Evolutionary conservation across 345 rosid genomes (phyloP), one percentile per base, ranked within the genome.

Genomic region (Acer campestre): DNA sequence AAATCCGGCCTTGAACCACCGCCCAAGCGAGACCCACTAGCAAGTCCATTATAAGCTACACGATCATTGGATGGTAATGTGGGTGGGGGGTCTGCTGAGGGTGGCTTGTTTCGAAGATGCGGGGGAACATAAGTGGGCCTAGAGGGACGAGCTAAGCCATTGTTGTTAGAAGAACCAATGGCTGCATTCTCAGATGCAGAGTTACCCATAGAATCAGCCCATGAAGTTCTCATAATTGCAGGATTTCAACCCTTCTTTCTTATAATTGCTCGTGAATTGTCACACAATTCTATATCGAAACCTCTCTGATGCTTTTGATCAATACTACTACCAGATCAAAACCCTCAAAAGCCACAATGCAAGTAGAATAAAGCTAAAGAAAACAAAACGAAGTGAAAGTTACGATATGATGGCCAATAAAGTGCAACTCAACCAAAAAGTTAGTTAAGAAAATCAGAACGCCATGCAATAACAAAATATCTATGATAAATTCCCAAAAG

Each of bases 131-230:
- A 89, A 2, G 84, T 42, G 13, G 82, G 2, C 66, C 81, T 79
- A 7, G 85, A 7, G 22, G 84, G 76, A 17, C 81, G 85, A 7
- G 73, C 20, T 53, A 61, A 6, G 25, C 56, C 13, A 62, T 79
- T 78, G 65, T 53, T 51, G 25, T 66, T 81, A 66, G 79, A 59
- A 61, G 75, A 27, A 63, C 42, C 75, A 46, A 82, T 11, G 42
- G 66, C 53, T 71, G 74, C 82, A 75, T 72, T 75, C 78, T 87
- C 88, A 66, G 85, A 69, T 53, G 83, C 88, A 76, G 87, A 79
- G 63, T 76, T 78, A 70, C 83, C 91, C 51, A 84, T 85, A 62
- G 81, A 81, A 87, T 89, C 92, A 55, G 92, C 90, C 92, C 92
- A 86, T 76, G 90, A 85, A 46, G 84, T 75, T 38, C 83, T 79